A percentile compares a stretch with the other conserved stretches of the same genome.
These are phyloP conservation scores for Nigrospora oryzae DNA, from an alignment of 2,329 filamentous ascomycete species.

Conservation along the genomic window DNA sequence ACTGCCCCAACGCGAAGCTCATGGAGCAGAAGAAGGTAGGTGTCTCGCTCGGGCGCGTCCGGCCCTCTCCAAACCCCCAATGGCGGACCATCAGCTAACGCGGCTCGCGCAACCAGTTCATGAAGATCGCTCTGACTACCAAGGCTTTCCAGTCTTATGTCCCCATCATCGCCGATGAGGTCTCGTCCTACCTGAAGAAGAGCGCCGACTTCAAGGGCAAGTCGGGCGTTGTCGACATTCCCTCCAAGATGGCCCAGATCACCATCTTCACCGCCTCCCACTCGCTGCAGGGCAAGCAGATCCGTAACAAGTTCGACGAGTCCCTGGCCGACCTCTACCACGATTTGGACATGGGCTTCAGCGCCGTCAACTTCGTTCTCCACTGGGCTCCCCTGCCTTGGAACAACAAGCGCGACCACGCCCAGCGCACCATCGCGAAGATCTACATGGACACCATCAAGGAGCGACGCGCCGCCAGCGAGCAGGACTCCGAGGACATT, in stretches of 20 bases:
- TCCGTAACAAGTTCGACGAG: conserved; percentile 72
- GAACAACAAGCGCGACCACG: conserved; percentile 72
- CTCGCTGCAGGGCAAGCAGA: conserved; percentile 75
- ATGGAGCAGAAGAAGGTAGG: conserved; percentile 93
- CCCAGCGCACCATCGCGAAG: conserved; percentile 71
- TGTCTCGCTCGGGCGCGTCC: background rate
- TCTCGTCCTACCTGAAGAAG: conserved; percentile 63
- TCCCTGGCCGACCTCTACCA: conserved; percentile 77
- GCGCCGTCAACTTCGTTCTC: conserved; percentile 81
- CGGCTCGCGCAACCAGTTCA: conserved; percentile 42
- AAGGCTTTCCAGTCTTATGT: conserved; percentile 70
- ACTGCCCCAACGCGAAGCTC: conserved; percentile 83
- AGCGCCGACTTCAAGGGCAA: conserved; percentile 58
- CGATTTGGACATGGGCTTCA: conserved; percentile 85
- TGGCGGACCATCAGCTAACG: conserved; percentile 1
- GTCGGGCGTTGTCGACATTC: conserved; percentile 62
- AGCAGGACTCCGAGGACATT: conserved; percentile 61
- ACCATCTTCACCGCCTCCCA: conserved; percentile 87
- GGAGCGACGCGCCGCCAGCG: conserved; percentile 49
- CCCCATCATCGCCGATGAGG: conserved; percentile 67
- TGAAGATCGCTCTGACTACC: conserved; percentile 72
- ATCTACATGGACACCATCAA: conserved; percentile 78
- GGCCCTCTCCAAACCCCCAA: background rate
- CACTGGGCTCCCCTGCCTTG: conserved; percentile 85
- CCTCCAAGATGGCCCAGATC: conserved; percentile 72